phyloP scores from a whole-genome alignment of 1,284 basidiomycete genomes.

The Filobasidium uniguttulatum region DNA sequence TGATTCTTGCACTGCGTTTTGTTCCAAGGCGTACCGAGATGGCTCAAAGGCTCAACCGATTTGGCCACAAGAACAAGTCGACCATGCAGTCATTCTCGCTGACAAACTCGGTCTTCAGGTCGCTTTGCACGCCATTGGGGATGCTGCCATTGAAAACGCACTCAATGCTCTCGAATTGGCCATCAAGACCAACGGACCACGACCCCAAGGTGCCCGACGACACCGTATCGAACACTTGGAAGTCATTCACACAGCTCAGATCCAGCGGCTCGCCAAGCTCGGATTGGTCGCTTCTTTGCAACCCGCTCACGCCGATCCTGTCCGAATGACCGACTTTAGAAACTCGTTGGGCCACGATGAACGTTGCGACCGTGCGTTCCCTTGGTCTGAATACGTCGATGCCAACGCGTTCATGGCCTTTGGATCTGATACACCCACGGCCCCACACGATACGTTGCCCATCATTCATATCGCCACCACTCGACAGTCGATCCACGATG shows the following conservation, averaged over 20 bases:
- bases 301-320: slow-evolving; percentile 24
- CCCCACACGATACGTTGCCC: slow-evolving; percentile 20
- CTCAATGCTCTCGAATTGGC: slow-evolving; percentile 22
- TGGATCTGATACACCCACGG: slow-evolving; percentile 23
- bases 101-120: slow-evolving; percentile 22
- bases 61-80: slow-evolving; percentile 19
- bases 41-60: slow-evolving; percentile 19
- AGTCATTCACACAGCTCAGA: slow-evolving; percentile 12
- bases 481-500: slow-evolving; percentile 17
- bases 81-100: slow-evolving; percentile 18
- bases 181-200: slow-evolving; percentile 14
- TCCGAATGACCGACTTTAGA: slow-evolving; percentile 19
- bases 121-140: slow-evolving; percentile 24
- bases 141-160: slow-evolving; percentile 22
- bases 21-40: slow-evolving; percentile 21
- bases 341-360: slow-evolving; percentile 19
- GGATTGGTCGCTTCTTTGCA: slow-evolving; percentile 23
- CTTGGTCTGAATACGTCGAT: slow-evolving; percentile 20
- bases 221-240: slow-evolving; percentile 27
- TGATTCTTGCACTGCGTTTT: slow-evolving; percentile 23
- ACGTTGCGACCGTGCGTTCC: slow-evolving; percentile 21
- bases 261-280: slow-evolving; percentile 17
- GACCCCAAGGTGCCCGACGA: slow-evolving; percentile 5
- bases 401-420: slow-evolving; percentile 18
- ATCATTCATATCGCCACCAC: slow-evolving; percentile 23